These are phyloP conservation scores for Lentinula novae-zelandiae DNA, from an alignment of 1,284 basidiomycete species.

Conservation along the genomic window DNA sequence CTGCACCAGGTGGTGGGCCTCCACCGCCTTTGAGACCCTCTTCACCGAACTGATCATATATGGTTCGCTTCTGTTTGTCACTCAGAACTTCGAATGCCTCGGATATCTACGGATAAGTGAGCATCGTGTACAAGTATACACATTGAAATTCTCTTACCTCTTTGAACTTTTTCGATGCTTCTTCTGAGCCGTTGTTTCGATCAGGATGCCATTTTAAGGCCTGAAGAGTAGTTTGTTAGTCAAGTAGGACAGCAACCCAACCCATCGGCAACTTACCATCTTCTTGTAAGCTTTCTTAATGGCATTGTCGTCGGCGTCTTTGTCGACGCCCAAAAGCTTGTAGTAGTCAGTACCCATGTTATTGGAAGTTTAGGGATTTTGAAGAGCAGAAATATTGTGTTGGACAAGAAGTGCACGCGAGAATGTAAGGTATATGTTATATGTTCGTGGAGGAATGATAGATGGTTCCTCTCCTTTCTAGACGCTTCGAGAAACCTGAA, in stretches of 20 bases:
- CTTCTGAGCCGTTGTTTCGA: slow-evolving; percentile 81
- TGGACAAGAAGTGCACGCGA: background rate
- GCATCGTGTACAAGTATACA: background rate
- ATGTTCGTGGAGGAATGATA: background rate
- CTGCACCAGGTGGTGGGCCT: slow-evolving; percentile 48
- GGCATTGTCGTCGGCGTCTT: slow-evolving; percentile 75
- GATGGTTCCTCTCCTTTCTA: slow-evolving; percentile 22
- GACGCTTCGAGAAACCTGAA: slow-evolving; percentile 8
- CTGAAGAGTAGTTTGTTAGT: slow-evolving; percentile 37
- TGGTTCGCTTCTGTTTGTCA: slow-evolving; percentile 88
- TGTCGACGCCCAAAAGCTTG: slow-evolving; percentile 72
- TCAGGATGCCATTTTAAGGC: slow-evolving; percentile 93
- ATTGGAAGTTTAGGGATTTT: background rate
- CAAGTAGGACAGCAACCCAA: slow-evolving; percentile 22
- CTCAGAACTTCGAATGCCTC: slow-evolving; percentile 97
- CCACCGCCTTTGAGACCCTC: slow-evolving; percentile 85
- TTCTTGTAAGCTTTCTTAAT: slow-evolving; percentile 87
- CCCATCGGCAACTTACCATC: slow-evolving; percentile 44
- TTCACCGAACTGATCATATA: slow-evolving; percentile 96
- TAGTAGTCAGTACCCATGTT: slow-evolving; percentile 82
- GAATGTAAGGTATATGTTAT: background rate
- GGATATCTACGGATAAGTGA: slow-evolving; percentile 56
- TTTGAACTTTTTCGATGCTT: slow-evolving; percentile 90
- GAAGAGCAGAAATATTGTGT: background rate
- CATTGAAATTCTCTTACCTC: slow-evolving; percentile 49